Evolutionary conservation across 1,139 yeast species (phyloP).

Genomic region (Sugiyamaella sp.): DNA sequence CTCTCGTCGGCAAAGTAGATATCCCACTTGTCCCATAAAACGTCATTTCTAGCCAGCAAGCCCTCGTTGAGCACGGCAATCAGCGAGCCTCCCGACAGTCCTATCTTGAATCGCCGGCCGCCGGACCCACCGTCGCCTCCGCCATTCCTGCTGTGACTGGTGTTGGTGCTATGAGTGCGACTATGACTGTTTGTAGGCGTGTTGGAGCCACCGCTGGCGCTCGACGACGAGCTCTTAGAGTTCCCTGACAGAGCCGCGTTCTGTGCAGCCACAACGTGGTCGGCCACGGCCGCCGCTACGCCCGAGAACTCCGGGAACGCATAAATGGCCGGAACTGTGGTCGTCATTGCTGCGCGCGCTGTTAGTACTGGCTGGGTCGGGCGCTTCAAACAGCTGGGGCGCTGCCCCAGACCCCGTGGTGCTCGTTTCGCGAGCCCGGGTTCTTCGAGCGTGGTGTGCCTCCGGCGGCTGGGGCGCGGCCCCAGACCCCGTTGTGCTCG

Average conservation of each 20-base stretch:
- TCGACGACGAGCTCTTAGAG: constrained; percentile 14
- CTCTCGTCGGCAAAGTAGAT: constrained; percentile 96
- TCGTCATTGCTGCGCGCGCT: constrained; percentile 60
- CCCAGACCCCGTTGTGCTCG: background rate
- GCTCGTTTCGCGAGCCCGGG: background rate
- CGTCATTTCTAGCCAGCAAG: constrained; percentile 67
- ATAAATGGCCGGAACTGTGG: constrained; percentile 88
- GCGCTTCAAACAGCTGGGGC: constrained; percentile 11
- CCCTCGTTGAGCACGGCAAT: constrained; percentile 87
- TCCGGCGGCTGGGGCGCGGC: background rate
- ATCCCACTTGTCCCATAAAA: constrained; percentile 95
- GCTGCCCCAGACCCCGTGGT: constrained; percentile 9
- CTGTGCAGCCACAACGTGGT: constrained; percentile 86
- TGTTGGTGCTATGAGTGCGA: background rate
- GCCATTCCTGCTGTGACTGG: constrained; percentile 1
- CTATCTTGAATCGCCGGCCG: constrained; percentile 74
- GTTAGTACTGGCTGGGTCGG: background rate
- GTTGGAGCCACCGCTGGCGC: background rate
- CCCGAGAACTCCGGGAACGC: constrained; percentile 87
- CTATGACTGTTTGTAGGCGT: constrained; percentile 4
- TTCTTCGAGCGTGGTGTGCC: background rate
- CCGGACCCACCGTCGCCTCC: constrained; percentile 3
- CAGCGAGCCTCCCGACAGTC: constrained; percentile 90
- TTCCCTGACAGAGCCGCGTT: constrained; percentile 55
- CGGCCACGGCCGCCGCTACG: constrained; percentile 95